These are phyloP conservation scores for Lactuca saligna DNA, from an alignment of 129 eudicot species.

Conservation along the genomic window DNA sequence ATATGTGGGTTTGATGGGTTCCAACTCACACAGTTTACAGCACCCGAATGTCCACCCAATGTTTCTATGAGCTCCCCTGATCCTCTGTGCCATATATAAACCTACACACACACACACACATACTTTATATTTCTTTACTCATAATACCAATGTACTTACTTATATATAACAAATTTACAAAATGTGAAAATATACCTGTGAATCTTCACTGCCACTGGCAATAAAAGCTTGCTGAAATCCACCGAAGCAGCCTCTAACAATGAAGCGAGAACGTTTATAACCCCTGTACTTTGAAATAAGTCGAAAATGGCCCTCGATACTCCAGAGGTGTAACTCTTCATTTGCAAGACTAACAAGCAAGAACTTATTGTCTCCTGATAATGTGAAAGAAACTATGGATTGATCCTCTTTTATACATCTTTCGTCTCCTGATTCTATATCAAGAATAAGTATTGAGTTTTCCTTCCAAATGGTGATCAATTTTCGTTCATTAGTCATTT, in stretches of 20 bases:
- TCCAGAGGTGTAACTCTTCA: constrained; percentile 82
- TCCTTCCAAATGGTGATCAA: constrained; percentile 55
- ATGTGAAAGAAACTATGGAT: constrained; percentile 57
- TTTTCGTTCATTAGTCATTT: constrained; percentile 56
- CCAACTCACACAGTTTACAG: constrained; percentile 85
- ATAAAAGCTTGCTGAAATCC: constrained; percentile 75
- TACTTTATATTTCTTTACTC: no score
- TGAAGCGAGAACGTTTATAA: constrained; percentile 63
- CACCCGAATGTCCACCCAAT: constrained; percentile 73
- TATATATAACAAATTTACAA: no score
- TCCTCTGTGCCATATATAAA: constrained; percentile 79
- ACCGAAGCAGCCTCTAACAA: constrained; percentile 84
- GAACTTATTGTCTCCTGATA: constrained; percentile 59
- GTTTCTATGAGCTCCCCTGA: constrained; percentile 57
- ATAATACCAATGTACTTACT: no score
- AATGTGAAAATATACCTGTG: constrained; percentile 46
- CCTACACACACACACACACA: constrained; percentile 58
- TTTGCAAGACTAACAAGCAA: constrained; percentile 62
- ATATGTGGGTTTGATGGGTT: constrained; percentile 75
- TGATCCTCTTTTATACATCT: constrained; percentile 63
- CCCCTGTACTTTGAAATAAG: constrained; percentile 69
- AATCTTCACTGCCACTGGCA: constrained; percentile 93
- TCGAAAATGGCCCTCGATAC: constrained; percentile 48
- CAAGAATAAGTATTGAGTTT: constrained; percentile 47
- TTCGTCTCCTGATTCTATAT: constrained; percentile 61